Base-by-base conservation (phyloP, 2,329 filamentous ascomycete genomes). In the Drechmeria coniospora region DNA sequence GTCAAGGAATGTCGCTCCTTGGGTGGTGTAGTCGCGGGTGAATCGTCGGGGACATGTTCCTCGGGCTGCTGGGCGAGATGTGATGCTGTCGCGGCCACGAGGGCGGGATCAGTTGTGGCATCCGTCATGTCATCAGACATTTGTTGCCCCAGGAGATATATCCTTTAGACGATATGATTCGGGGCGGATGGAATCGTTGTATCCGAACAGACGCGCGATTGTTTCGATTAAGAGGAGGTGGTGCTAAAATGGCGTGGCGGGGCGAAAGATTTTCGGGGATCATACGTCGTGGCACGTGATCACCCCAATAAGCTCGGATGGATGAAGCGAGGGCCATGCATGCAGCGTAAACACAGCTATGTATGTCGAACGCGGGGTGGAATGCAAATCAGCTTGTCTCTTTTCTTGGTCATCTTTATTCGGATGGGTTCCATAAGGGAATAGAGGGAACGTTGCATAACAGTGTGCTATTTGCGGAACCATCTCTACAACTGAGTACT, bases 1-100 rank as follows among this genome's bases (percentile, higher is more conserved):
- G 68, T 72, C 29, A 74, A 50, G 2, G 68, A 72, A 38, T 72
- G 65, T 8, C 68, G 65, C 47, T 73, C 68, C 34, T 53, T 57
- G 12, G 48, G 35, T 3, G 41, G 31, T 16, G 32, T 25, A 9
- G 26, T 26, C n/a, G 30, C 21, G 3, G 28, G 26, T 15, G 27
- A 24, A 27, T 32, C 30, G 19, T 34, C 23, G 27, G 27, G 21
- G n/a, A 25, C 28, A 23, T 20, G 23, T 21, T 26, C 25, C 20
- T 9, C 16, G 28, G 21, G 24, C 21, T 18, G 23, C 25, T 35
- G 28, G 15, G 41, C 41, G 24, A 51, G 40, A 21, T 48, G 46
- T 26, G 44, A 36, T 32, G 45, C 39, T 26, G 47, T 41, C 30
- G 43, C 45, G 32, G 47, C 43, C 31, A 51, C 44, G 32, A 54